Base-by-base conservation (phyloP, 805 yeast species). In the Cephaloascus albidus region DNA sequence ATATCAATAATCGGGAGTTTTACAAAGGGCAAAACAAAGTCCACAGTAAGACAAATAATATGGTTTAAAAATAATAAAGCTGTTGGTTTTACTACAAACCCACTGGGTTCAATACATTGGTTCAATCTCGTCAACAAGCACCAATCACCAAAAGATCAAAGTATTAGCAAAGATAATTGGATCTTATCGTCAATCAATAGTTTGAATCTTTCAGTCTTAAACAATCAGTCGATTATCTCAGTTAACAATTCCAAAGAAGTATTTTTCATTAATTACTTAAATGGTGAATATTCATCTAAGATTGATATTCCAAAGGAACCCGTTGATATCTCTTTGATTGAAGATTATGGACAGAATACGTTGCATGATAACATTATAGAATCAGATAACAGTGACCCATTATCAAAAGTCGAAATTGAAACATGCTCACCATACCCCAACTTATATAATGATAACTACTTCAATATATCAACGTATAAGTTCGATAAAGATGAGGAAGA, bases 41-140 rank as follows among this genome's bases (percentile, higher is more conserved):
- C 84, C 0, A 52, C 63, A 2, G 67, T 80, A 18, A 60, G 62
- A 27, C 65, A 72, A 16, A 55, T 80, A 3, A 51, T 69, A 19
- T 81, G 88, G 87, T 65, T 65, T 30, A 55, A 59, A 5, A 63
- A 63, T 37, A 68, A 72, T 36, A 44, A 49, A 3, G 62, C 63
- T 10, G 48, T 79, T 43, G 74, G 79, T 0, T 58, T 79, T 33
- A 61, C 77, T 15, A 79, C 81, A 19, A 60, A 63, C 40, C 54
- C 64, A 3, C 63, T 72, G 12, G 87, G 87, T 0, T 70, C 83
- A 1, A 55, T 81, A 16, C 87, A 81, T 48, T 77, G 81, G 70
- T 81, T 73, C 51, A 68, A 67, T 39, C 55, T 62, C 37, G 72
- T 68, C 43, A 68, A 70, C 51, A 44, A 23, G 47, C 31, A n/a